Evolutionary conservation across 2,329 filamentous ascomycete species (phyloP).

Genomic region (Rhynchosporium agropyri): DNA sequence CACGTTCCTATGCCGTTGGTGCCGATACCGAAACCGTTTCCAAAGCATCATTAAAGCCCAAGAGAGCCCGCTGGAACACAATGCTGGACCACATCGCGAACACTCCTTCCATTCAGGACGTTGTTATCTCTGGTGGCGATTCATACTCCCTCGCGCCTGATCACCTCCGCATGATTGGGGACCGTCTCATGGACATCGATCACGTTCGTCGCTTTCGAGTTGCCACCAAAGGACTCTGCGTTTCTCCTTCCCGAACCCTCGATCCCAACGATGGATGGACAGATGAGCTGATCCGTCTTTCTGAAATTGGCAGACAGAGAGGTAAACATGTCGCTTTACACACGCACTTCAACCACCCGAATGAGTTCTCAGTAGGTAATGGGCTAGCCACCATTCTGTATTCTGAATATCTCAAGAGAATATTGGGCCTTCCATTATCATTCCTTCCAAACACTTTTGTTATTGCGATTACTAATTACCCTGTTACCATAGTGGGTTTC

Average conservation of each 20-base stretch:
- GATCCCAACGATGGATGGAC: conserved; percentile 57
- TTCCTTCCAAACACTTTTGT: too few relatives aligned
- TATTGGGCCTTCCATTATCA: too few relatives aligned
- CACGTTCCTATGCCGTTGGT: conserved; percentile 61
- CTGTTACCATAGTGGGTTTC: conserved; percentile 52
- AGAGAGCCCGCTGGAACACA: conserved; percentile 52
- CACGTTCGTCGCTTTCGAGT: conserved; percentile 63
- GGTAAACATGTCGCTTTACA: conserved; percentile 65
- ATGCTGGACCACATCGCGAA: conserved; percentile 59
- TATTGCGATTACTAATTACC: too few relatives aligned
- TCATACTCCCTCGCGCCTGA: conserved; percentile 58
- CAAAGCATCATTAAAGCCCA: conserved; percentile 49
- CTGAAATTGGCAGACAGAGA: conserved; percentile 51
- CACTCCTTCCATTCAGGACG: conserved; percentile 54
- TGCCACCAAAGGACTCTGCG: conserved; percentile 63
- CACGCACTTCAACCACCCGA: conserved; percentile 67
- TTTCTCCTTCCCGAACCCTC: conserved; percentile 58
- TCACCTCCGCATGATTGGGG: conserved; percentile 56
- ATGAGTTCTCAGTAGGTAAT: conserved; percentile 52
- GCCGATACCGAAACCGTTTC: conserved; percentile 55
- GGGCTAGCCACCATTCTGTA: too few relatives aligned
- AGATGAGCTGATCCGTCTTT: conserved; percentile 53
- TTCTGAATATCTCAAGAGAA: too few relatives aligned
- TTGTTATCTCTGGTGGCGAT: conserved; percentile 66
- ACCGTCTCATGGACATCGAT: conserved; percentile 57